Base-by-base conservation (phyloP, 352 stramenopile species). In the Globisporangium paroecandrum region DNA sequence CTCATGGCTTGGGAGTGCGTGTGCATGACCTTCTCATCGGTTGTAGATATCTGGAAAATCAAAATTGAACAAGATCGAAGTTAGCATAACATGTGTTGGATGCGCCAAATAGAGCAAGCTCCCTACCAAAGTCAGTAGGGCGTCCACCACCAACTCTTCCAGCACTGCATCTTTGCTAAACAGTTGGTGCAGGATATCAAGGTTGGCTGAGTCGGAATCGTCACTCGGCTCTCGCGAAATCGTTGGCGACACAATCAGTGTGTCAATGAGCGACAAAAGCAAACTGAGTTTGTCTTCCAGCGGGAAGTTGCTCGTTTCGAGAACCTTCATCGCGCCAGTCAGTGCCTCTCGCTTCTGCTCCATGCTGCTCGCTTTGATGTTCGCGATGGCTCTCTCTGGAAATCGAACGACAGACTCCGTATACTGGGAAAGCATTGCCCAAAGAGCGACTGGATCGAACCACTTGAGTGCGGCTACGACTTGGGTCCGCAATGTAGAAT, bases 131-230 rank as follows among this genome's bases (percentile, higher is more conserved):
- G 69, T 72, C 22, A 91, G 65, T 8, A 93, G 69, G 2, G 76
- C 79, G 38, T 93, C 85, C 12, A 93, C 77, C 18, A 91, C 76
- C 13, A 90, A 69, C 62, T 93, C 85, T 75, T 91, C 81, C 43
- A 91, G 72, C 9, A 84, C 73, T 1, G 73, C 69, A 70, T 91
- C 83, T 47, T 83, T 81, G 1, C 82, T 81, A 64, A 91, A 91
- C 4, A 93, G 74, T 22, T 86, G 76, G 36, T 90, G 83, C 29
- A 91, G 70, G 22, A 83, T 71, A 34, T 89, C 83, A 13, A 65
- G 7, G 36, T 75, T 70, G 24, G 64, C 63, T 62, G 58, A 55
- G 61, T 85, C 66, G 18, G 57, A 54, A 5, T 65, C 59, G 8
- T 62, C 66, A n/a, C 34, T 57, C 20, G 53, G 25, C 25, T 68